Base-by-base conservation (phyloP, 257 asterid genomes). In the Solanum arcanum region DNA sequence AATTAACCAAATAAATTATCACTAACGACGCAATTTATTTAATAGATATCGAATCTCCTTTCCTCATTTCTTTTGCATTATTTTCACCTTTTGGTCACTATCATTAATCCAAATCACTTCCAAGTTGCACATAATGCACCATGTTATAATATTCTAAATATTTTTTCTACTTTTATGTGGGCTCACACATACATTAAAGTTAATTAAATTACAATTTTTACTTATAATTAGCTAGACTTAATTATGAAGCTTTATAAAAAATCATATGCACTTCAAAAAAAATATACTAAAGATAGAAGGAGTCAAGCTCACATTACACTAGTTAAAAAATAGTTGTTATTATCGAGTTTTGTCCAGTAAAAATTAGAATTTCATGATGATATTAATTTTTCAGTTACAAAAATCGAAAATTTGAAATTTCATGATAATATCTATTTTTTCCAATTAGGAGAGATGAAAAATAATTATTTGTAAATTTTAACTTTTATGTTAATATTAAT, bases 11-110 rank as follows among this genome's bases (percentile, higher is more conserved):
- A 21, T 59, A 59, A 21, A 9, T 10, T 59, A 59, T 59, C 13
- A 2, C 4, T 1, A 9, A 21, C 5, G 3, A 59, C 18, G 0
- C 0, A 64, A 9, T 60, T 9, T 60, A 60, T 60, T 0, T 62
- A n/a, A n/a, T 11, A n/a, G 70, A 62, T 62, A n/a, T 11, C n/a
- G 1, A 62, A 62, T n/a, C 70, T 23, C 7, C 15, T 5, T 12
- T 12, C 2, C 9, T 64, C 14, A 25, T 25, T 66, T 25, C 73
- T 3, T 25, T 25, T 66, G 73, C 35, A 25, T 66, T 25, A 25
- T 66, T 66, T 66, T 66, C 35, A 66, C 73, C 73, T 66, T 66
- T 66, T 66, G 73, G 73, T 66, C 73, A 12, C 35, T 25, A 12
- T 25, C 20, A 66, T 66, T 66, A 66, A 66, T 64, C 35, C 35